phyloP scores from a whole-genome alignment of 2,329 filamentous ascomycete species.

The Fusarium heterosporum region DNA sequence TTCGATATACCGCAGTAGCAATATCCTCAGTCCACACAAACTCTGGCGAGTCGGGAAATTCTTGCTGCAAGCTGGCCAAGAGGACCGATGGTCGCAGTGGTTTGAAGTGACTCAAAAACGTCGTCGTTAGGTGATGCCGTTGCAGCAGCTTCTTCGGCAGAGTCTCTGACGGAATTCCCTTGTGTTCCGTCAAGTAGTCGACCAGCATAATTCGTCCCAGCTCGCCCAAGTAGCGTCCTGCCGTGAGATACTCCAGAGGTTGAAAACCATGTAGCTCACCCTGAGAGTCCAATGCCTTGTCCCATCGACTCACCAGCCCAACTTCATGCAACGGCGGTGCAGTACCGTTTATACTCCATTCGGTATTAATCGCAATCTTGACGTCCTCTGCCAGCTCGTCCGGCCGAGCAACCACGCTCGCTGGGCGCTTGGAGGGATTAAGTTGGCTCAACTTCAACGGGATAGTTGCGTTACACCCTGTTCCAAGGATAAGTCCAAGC shows the following conservation, averaged over 20 bases:
- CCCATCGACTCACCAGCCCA: constrained; percentile 77
- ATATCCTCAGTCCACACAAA: constrained; percentile 73
- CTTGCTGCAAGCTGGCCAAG: constrained; percentile 60
- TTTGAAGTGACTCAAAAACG: constrained; percentile 77
- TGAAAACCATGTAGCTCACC: constrained; percentile 81
- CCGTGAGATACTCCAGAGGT: constrained; percentile 86
- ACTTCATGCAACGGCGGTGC: constrained; percentile 73
- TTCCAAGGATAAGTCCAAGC: constrained; percentile 86
- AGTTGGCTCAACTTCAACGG: constrained; percentile 73
- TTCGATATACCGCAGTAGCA: constrained; percentile 70
- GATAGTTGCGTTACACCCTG: constrained; percentile 84
- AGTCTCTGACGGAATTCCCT: constrained; percentile 54
- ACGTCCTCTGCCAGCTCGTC: constrained; percentile 61
- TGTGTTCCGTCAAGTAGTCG: constrained; percentile 67
- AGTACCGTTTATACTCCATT: constrained; percentile 84
- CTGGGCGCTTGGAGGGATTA: constrained; percentile 70
- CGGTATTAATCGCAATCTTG: constrained; percentile 84
- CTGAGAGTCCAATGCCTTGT: constrained; percentile 72
- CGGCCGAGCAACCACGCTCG: constrained; percentile 61
- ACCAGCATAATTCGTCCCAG: constrained; percentile 77
- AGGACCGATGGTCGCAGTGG: constrained; percentile 61
- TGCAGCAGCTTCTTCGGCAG: constrained; percentile 68
- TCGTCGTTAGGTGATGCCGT: constrained; percentile 75
- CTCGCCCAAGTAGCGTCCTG: constrained; percentile 81
- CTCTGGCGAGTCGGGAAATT: constrained; percentile 64